These are phyloP conservation scores for Mycosarcoma maydis DNA, from an alignment of 1,284 basidiomycete species.

Conservation along the genomic window DNA sequence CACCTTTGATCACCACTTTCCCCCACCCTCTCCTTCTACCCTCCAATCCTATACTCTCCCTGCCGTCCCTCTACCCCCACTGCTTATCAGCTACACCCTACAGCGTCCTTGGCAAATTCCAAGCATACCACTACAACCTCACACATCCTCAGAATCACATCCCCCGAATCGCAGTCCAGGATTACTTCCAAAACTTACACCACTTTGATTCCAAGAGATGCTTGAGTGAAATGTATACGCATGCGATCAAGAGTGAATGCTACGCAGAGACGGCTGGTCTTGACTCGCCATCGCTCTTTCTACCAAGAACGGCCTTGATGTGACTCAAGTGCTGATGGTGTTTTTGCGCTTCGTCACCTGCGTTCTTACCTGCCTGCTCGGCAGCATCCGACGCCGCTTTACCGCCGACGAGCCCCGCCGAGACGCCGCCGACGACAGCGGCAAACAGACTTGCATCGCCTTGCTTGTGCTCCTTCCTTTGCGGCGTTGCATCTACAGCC, in stretches of 20 bases:
- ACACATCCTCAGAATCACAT: not conserved
- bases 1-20: no score
- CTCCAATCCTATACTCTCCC: no score
- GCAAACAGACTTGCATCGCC: conserved; percentile 33
- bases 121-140: no score
- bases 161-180: no score
- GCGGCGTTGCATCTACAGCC: not conserved
- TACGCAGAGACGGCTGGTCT: conserved; percentile 1
- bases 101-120: no score
- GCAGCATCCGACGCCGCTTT: conserved; percentile 18
- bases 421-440: conserved; percentile 32
- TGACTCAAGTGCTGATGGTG: conserved; percentile 20
- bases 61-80: no score
- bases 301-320: conserved; percentile 10
- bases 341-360: conserved; percentile 12
- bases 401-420: conserved; percentile 17
- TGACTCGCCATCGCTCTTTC: conserved; percentile 4
- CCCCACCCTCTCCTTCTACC: no score
- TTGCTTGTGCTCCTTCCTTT: conserved; percentile 20
- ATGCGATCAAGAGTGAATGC: no score
- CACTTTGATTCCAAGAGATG: no score
- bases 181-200: no score
- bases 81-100: no score
- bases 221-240: no score
- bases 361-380: conserved; percentile 6